These are phyloP conservation scores for Hypoxylon sp. DNA, from an alignment of 2,329 filamentous ascomycete genomes.

Conservation along the genomic window DNA sequence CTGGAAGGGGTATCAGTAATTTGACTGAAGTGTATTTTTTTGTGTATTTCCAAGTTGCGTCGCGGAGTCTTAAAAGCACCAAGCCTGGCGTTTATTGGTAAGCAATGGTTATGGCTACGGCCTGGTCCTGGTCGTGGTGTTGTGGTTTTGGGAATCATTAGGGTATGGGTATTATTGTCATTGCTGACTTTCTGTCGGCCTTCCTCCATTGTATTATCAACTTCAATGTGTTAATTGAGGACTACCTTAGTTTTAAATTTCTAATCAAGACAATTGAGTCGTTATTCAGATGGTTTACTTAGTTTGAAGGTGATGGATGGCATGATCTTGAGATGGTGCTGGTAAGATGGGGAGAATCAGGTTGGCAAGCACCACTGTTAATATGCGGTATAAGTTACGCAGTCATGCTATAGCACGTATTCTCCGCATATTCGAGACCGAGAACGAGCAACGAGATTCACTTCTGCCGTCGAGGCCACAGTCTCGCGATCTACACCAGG, in stretches of 20 bases:
- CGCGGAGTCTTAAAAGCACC: conserved; percentile 33
- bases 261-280: conserved; percentile 20
- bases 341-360: neutral
- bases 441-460: neutral
- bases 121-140: conserved; percentile 16
- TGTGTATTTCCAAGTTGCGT: conserved; percentile 40
- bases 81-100: conserved; percentile 41
- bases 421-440: neutral
- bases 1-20: conserved; percentile 2
- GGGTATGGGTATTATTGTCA: conserved; percentile 11
- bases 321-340: neutral
- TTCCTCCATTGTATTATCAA: conserved; percentile 28
- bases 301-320: neutral
- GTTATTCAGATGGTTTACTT: neutral
- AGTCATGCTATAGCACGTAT: neutral
- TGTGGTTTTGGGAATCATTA: conserved; percentile 22
- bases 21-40: conserved; percentile 41
- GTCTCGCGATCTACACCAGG: neutral
- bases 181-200: conserved; percentile 20
- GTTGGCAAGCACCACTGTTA: neutral
- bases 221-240: conserved; percentile 28
- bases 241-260: conserved; percentile 17
- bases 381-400: neutral
- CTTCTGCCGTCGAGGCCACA: neutral
- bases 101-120: neutral